Evolutionary conservation across 495 filamentous ascomycete genomes (phyloP).

Genomic region (Pseudevernia furfuracea): DNA sequence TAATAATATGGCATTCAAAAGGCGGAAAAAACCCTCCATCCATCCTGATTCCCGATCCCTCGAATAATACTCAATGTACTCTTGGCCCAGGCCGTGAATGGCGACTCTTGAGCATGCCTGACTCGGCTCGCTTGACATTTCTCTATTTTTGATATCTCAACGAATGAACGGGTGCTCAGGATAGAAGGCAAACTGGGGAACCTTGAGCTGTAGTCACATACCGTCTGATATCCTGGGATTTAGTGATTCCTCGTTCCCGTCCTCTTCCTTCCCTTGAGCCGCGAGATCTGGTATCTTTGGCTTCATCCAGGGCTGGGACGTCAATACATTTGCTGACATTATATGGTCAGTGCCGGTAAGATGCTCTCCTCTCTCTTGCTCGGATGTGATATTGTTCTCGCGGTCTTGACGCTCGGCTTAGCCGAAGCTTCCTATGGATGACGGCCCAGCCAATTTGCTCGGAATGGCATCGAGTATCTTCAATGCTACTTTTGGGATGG

Average conservation of each 20-base stretch:
- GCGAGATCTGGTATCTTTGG: not conserved
- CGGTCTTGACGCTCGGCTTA: not conserved
- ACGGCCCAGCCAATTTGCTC: not conserved
- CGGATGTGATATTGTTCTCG: not conserved
- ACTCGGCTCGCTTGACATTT: not conserved
- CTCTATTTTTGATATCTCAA: not conserved
- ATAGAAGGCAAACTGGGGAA: not conserved
- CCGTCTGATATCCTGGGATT: not conserved
- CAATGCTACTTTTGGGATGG: not conserved
- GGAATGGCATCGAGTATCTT: not conserved
- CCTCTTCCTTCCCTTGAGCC: not conserved
- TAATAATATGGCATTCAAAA: not conserved
- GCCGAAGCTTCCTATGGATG: not conserved
- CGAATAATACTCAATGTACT: too few species aligned
- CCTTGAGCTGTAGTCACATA: not conserved
- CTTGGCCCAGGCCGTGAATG: too few species aligned
- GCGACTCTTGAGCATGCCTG: not conserved
- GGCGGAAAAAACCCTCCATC: not conserved
- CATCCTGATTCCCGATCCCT: not conserved
- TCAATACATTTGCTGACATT: not conserved
- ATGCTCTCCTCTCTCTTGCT: not conserved
- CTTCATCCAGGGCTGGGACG: not conserved
- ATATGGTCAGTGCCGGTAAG: not conserved
- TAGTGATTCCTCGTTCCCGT: not conserved
- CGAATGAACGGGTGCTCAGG: not conserved